phyloP scores from a whole-genome alignment of 1,284 basidiomycete genomes.

The Athelia sp. region DNA sequence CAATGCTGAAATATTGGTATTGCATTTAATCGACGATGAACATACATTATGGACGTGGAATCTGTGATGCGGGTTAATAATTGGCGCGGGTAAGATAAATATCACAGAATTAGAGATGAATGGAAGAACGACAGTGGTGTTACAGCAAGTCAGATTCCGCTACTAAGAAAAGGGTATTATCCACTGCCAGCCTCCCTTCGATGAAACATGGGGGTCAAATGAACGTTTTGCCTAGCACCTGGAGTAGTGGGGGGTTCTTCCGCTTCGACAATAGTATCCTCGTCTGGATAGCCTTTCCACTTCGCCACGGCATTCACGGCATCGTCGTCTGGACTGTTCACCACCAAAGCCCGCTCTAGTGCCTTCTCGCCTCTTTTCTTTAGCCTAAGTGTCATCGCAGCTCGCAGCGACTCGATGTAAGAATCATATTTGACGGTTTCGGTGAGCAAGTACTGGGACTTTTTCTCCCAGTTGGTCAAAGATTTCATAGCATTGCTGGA shows the following conservation, averaged over 20 bases:
- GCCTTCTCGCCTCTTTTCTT: slow-evolving; percentile 86
- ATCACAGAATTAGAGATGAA: slow-evolving; percentile 7
- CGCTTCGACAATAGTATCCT: slow-evolving; percentile 31
- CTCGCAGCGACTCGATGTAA: slow-evolving; percentile 87
- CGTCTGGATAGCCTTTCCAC: slow-evolving; percentile 43
- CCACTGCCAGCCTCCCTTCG: slow-evolving; percentile 42
- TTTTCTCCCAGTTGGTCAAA: slow-evolving; percentile 88
- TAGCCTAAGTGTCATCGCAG: slow-evolving; percentile 75
- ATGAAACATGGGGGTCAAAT: slow-evolving; percentile 27
- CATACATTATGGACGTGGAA: slow-evolving; percentile 6
- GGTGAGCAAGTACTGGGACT: slow-evolving; percentile 80
- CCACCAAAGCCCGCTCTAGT: slow-evolving; percentile 68
- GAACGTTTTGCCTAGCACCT: background rate
- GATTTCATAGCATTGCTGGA: slow-evolving; percentile 77
- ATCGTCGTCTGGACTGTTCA: slow-evolving; percentile 32
- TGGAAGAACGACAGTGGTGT: slow-evolving; percentile 10
- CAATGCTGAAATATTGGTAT: too few species aligned
- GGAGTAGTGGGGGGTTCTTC: slow-evolving; percentile 14
- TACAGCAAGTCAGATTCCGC: slow-evolving; percentile 8
- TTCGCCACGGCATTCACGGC: slow-evolving; percentile 31
- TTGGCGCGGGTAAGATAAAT: slow-evolving; percentile 16
- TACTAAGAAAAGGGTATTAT: slow-evolving; percentile 12
- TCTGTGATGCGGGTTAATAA: slow-evolving; percentile 23
- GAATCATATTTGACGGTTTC: slow-evolving; percentile 95
- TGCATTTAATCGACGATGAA: too few species aligned